Evolutionary conservation across 805 yeast genomes (phyloP).

Genomic region (Yarrowia sp.): DNA sequence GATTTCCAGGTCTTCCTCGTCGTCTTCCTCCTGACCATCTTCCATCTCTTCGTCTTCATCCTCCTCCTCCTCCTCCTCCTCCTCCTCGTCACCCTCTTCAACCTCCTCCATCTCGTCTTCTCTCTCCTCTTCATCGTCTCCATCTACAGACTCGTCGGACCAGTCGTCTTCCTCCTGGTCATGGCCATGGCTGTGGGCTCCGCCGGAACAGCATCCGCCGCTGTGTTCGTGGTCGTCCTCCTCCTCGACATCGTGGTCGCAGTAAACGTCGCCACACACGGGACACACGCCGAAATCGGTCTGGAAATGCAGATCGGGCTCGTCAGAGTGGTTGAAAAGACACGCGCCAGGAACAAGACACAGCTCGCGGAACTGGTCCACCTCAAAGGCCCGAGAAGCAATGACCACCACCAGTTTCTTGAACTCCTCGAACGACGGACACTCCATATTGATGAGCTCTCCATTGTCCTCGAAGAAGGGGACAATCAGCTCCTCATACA

Average conservation of each 20-base stretch:
- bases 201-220: slow-evolving; percentile 40
- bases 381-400: slow-evolving; percentile 79
- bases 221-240: slow-evolving; percentile 32
- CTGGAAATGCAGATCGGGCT: slow-evolving; percentile 73
- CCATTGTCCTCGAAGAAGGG: slow-evolving; percentile 44
- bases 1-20: slow-evolving; percentile 51
- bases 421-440: slow-evolving; percentile 44
- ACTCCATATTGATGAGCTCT: slow-evolving; percentile 13
- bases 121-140: neutral
- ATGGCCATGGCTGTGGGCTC: slow-evolving; percentile 42
- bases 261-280: slow-evolving; percentile 57
- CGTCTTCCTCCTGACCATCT: slow-evolving; percentile 46
- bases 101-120: slow-evolving; percentile 45
- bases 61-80: slow-evolving; percentile 39
- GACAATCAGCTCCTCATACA: slow-evolving; percentile 52
- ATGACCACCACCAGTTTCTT: slow-evolving; percentile 38
- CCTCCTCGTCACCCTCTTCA: slow-evolving; percentile 42
- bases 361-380: slow-evolving; percentile 75
- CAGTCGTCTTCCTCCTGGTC: slow-evolving; percentile 40
- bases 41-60: slow-evolving; percentile 46
- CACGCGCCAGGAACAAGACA: slow-evolving; percentile 93
- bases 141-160: slow-evolving; percentile 10
- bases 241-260: slow-evolving; percentile 51
- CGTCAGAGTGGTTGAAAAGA: slow-evolving; percentile 74
- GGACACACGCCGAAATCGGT: slow-evolving; percentile 60